Percentiles rank a stretch among this genome's conserved stretches.
phyloP scores from a whole-genome alignment of 208 protist genomes.

The Leishmania lainsoni region DNA sequence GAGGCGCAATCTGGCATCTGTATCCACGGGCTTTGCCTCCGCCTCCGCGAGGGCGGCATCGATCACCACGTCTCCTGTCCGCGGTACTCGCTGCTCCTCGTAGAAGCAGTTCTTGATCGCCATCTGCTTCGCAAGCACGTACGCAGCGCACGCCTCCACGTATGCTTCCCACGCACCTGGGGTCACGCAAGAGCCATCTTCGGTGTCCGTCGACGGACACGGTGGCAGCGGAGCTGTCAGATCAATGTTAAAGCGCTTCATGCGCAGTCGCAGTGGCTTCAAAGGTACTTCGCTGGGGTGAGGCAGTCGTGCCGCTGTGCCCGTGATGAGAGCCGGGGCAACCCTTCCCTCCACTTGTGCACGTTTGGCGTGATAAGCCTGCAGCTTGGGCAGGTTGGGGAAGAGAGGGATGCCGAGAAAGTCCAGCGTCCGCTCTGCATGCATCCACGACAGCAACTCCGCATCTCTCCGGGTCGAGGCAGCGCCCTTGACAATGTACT shows the following conservation, averaged over 20 bases:
- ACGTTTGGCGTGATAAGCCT: slow-evolving; percentile 67
- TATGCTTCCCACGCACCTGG: slow-evolving; percentile 62
- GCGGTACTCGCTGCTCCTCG: slow-evolving; percentile 59
- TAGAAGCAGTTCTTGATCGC: slow-evolving; percentile 58
- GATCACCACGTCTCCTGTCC: slow-evolving; percentile 59
- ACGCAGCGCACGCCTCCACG: slow-evolving; percentile 58
- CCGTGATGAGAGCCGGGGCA: slow-evolving; percentile 35
- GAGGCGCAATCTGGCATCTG: slow-evolving; percentile 20
- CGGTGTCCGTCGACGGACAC: not conserved
- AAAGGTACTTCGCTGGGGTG: not conserved
- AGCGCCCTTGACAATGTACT: slow-evolving; percentile 47
- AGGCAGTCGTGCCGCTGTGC: not conserved
- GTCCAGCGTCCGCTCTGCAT: slow-evolving; percentile 85
- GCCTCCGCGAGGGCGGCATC: slow-evolving; percentile 68
- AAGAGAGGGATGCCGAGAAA: slow-evolving; percentile 73
- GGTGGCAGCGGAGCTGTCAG: slow-evolving; percentile 4
- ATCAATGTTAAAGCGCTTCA: not conserved
- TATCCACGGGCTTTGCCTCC: slow-evolving; percentile 33
- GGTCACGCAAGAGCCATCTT: not conserved
- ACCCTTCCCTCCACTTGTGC: slow-evolving; percentile 44
- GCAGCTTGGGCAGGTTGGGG: slow-evolving; percentile 79
- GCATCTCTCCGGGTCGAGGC: slow-evolving; percentile 82
- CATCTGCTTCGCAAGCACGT: slow-evolving; percentile 53
- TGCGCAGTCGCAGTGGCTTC: slow-evolving; percentile 20
- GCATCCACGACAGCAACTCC: slow-evolving; percentile 89